Evolutionary conservation across 2,329 filamentous ascomycete species (phyloP).

Genomic region (Sporothrix sp.): DNA sequence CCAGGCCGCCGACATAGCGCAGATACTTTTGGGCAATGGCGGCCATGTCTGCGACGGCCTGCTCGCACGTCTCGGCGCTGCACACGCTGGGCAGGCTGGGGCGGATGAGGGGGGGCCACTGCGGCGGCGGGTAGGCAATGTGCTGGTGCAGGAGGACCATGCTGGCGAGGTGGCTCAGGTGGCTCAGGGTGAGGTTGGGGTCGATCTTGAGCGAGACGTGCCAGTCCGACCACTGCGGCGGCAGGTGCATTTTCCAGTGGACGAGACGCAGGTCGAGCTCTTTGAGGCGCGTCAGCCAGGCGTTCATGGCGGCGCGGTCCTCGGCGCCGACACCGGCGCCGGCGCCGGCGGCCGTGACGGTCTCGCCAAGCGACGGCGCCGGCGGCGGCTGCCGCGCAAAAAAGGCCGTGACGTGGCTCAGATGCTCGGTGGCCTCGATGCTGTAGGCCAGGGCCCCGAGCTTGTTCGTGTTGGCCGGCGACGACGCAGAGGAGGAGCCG

Average conservation of each 20-base stretch:
- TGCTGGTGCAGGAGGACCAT: slow-evolving; percentile 40
- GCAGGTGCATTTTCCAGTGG: slow-evolving; percentile 22
- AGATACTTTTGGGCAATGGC: slow-evolving; percentile 38
- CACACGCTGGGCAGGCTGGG: slow-evolving; percentile 33
- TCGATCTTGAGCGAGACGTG: slow-evolving; percentile 34
- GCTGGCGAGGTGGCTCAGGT: slow-evolving; percentile 40
- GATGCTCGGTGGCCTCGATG: slow-evolving; percentile 29
- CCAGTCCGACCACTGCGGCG: slow-evolving; percentile 21
- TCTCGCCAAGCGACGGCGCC: background rate
- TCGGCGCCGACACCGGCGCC: slow-evolving; percentile 22
- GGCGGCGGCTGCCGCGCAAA: slow-evolving; percentile 26
- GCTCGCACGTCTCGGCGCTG: slow-evolving; percentile 39
- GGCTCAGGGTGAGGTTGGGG: slow-evolving; percentile 40
- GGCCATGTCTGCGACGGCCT: slow-evolving; percentile 36
- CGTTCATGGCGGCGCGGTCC: slow-evolving; percentile 24
- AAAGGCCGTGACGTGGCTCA: slow-evolving; percentile 28
- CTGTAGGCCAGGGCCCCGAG: slow-evolving; percentile 30
- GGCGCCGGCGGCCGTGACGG: slow-evolving; percentile 6
- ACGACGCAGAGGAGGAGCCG: background rate
- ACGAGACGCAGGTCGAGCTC: slow-evolving; percentile 31
- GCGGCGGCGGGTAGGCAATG: slow-evolving; percentile 35
- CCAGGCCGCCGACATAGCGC: slow-evolving; percentile 23
- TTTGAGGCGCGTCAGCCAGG: slow-evolving; percentile 31
- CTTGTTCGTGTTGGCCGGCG: background rate
- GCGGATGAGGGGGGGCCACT: slow-evolving; percentile 11